A percentile compares a stretch with the other conserved stretches of the same genome.
phyloP scores from a whole-genome alignment of 345 rosid genomes.

The Boechera retrofracta region DNA sequence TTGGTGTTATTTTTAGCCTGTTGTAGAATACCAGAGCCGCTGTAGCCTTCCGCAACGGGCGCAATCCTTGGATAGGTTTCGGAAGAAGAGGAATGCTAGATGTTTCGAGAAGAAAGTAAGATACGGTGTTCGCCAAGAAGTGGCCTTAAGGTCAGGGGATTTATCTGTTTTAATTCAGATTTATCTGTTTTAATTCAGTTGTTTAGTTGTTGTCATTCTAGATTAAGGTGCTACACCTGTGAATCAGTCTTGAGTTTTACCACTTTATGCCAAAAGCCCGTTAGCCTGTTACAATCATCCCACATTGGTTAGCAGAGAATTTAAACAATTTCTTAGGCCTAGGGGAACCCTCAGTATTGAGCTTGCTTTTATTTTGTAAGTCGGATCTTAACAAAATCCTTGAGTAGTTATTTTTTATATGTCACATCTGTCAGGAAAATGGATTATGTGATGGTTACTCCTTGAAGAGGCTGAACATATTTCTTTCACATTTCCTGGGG shows the following conservation, averaged over 20 bases:
- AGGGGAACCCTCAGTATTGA: not conserved
- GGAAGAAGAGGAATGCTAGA: slow-evolving; percentile 92
- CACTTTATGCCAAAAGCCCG: not conserved
- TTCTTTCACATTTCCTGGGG: slow-evolving; percentile 9
- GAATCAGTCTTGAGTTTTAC: slow-evolving; percentile 15
- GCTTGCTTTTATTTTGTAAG: slow-evolving; percentile 6
- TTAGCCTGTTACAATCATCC: not conserved
- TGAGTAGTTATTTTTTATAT: not conserved
- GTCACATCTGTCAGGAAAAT: not conserved
- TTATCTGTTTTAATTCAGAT: not conserved
- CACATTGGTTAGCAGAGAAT: slow-evolving; percentile 4
- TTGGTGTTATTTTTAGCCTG: slow-evolving; percentile 50
- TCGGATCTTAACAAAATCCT: not conserved
- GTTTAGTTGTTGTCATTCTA: not conserved
- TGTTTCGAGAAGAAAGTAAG: slow-evolving; percentile 95
- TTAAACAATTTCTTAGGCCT: slow-evolving; percentile 22
- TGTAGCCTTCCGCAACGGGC: slow-evolving; percentile 85
- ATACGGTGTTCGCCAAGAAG: slow-evolving; percentile 96
- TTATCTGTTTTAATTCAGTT: not conserved
- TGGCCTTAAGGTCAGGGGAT: slow-evolving; percentile 75
- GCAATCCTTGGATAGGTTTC: slow-evolving; percentile 83
- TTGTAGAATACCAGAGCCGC: slow-evolving; percentile 61
- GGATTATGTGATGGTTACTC: slow-evolving; percentile 1
- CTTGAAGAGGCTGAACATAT: slow-evolving; percentile 20
- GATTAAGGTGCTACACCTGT: not conserved